Evolutionary conservation across 306 rosid genomes (phyloP), one percentile per base, ranked within the genome.

Genomic region (Comarum palustre): DNA sequence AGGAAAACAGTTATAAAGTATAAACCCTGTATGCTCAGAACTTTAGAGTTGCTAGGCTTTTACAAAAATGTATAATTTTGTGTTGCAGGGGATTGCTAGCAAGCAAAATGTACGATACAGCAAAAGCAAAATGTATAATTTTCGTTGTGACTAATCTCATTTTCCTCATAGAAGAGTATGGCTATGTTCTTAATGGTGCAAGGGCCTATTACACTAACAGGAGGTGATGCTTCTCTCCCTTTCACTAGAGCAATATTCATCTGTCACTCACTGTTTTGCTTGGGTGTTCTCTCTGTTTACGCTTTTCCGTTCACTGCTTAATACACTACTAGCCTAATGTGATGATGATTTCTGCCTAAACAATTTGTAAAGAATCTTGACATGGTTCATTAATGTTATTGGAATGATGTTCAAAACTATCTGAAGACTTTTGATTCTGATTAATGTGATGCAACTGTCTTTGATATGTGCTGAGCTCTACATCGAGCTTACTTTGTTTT

Each of bases 151-250:
- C 63, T 62, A 94, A 91, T 82, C 93, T 94, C 43, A 66, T 94
- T 84, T 87, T 82, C 66, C 48, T 91, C 0, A 38, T 89, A 42
- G 84, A 94, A 62, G 71, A 91, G 68, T 94, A 89, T 75, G 99
- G 97, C 3, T 84, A 82, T 80, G 99, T 91, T 43, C 89, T 87
- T 36, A 91, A 91, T 73, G 97, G 97, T 79, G 92, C 99, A 15
- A 91, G 96, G 80, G 80, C 81, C 9, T 94, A 91, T 78, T 94
- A 90, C 85, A 88, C 90, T 34, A 94, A 94, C 79, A 84, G 97
- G 71, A 94, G 96, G 98, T 89, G 80, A 41, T 55, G 17, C 5
- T 75, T 79, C 54, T 42, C 60, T 58, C 52, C 12, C 55, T 55
- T 24, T 7, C 43, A 11, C 8, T 4, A 11, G 61, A 24, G 16